Base-by-base conservation (phyloP, 192 early-diverging fungal species). In the Oehlia diaphana region DNA sequence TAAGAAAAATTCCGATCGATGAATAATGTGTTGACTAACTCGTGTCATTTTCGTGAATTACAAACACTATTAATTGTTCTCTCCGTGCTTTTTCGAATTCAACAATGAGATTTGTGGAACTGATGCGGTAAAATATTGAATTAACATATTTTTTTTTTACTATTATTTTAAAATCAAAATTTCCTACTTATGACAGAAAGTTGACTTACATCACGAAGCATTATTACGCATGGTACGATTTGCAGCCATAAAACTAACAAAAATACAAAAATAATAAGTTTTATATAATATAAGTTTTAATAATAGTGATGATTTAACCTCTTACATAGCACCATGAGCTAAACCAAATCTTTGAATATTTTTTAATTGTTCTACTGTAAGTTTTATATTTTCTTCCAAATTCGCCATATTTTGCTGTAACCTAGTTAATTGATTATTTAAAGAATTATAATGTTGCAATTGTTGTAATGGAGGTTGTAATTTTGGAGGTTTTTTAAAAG, bases 261-360 rank as follows among this genome's bases (percentile, higher is more conserved):
- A 6, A 16, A 50, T 14, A 16, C 49, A 50, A 14, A 50, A 50
- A 58, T 21, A 21, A 6, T 58, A 58, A 21, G 16, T 58, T 58
- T 58, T 31, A 31, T 31, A 31, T 31, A 31, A 31, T 31, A 31
- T 31, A 31, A 31, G 31, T 31, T 31, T 31, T 31, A 31, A 1
- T 31, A 31, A 31, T 31, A 2, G 31, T 31, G 16, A 58, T 21
- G 5, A 58, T 21, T 21, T 58, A 31, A 31, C n/a, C n/a, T 37
- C 74, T 53, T 47, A 75, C 74, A 75, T 47, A 37, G 74, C 74
- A 3, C 53, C 58, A 28, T 75, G 74, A 23, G 74, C 49, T 14
- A 75, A 53, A 26, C 74, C 74, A 61, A 75, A 75, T 6, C 50
- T 75, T 61, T 75, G 49, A 61, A 75, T 75, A 21, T 47, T 53